Evolutionary conservation across 768 basidiomycete species (phyloP), one percentile per base, ranked within the genome.

Genomic region (Pisolithus tinctorius): DNA sequence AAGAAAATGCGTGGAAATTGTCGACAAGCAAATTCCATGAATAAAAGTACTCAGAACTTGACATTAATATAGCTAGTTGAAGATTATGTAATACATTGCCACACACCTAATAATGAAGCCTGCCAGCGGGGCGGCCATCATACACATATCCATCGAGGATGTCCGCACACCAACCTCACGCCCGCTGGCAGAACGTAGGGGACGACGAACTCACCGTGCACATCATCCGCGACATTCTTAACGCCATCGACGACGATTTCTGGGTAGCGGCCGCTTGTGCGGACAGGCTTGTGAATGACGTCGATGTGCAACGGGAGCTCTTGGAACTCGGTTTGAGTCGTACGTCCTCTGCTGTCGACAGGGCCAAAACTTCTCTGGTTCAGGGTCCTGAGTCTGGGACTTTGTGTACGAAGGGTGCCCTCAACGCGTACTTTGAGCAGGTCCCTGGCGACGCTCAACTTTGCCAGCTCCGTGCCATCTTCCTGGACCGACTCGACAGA

Each of bases 181-280:
- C 71, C 55, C 69, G 67, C 58, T 92, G 90, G 89, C 67, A 71
- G 48, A 59, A 64, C 42, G 73, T 85, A 50, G 56, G 71, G 36
- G 80, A 89, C 66, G 65, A 74, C 36, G 74, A 84, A n/a, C 60
- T 91, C 51, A 81, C 81, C 4, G 59, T 69, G 0, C 74, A 80
- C 45, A 60, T 62, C 39, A 69, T 87, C 26, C 65, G 71, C 23
- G 60, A 77, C 23, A 59, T 74, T 17, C 75, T 93, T 17, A 69
- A 64, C 8, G 58, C 69, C 23, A 69, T 86, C 38, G 66, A 71
- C 39, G 82, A 91, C 59, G 85, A 93, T 64, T 68, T 83, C 8
- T 93, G 89, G 88, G 84, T 83, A 14, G 77, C 76, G 36, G 80
- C 84, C n/a, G 87, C 88, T 2, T 86, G 81, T 58, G 70, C 74